phyloP scores from a whole-genome alignment of 257 asterid genomes.

The Leptodermis oblonga region DNA sequence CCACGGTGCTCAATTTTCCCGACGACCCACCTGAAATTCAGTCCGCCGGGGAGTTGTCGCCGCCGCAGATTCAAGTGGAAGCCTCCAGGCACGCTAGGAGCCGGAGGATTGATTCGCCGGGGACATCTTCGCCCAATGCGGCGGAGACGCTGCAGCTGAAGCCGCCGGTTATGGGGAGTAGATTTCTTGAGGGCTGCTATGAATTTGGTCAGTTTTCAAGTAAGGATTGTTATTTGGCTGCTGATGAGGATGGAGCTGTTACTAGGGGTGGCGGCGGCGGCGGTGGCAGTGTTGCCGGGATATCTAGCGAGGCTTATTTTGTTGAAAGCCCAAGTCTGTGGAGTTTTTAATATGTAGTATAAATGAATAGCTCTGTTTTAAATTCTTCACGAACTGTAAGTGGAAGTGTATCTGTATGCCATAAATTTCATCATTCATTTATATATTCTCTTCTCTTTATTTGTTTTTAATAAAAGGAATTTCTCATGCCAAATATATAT shows the following conservation, averaged over 20 bases:
- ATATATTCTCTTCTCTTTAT: no score
- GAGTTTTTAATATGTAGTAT: not conserved
- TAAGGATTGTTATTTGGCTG: not conserved
- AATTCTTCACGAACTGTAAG: not conserved
- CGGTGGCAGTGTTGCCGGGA: not conserved
- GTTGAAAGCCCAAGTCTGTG: not conserved
- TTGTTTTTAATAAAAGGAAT: not conserved
- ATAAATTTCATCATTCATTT: not conserved
- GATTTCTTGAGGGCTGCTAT: not conserved
- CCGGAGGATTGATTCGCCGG: not conserved
- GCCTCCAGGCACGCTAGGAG: constrained; percentile 51
- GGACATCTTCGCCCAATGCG: not conserved
- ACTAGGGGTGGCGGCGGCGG: not conserved
- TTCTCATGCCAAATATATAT: no score
- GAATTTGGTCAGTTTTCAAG: constrained; percentile 9
- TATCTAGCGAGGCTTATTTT: not conserved
- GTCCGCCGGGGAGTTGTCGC: constrained; percentile 33
- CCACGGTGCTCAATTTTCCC: constrained; percentile 61
- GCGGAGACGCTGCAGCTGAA: not conserved
- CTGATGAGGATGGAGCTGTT: not conserved
- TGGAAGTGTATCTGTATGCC: no score
- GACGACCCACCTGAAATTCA: constrained; percentile 43
- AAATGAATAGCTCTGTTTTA: not conserved
- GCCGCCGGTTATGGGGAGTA: not conserved
- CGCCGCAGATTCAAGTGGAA: constrained; percentile 54